Percentiles rank a stretch among this genome's conserved stretches.
phyloP scores from a whole-genome alignment of 2,329 filamentous ascomycete species.

The Ramichloridium luteum region DNA sequence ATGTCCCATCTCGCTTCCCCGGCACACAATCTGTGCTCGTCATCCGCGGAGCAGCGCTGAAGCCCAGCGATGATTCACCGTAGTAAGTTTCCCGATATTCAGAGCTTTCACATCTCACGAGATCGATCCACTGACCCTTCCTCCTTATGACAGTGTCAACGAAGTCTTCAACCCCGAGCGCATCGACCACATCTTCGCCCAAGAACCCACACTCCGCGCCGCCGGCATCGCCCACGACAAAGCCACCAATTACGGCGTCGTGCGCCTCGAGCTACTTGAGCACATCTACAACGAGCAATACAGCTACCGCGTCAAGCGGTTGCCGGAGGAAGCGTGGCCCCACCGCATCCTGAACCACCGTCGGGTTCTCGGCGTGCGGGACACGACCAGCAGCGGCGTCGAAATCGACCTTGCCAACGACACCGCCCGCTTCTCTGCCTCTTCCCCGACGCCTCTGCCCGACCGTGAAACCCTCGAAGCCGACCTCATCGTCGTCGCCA shows the following conservation, averaged over 20 bases:
- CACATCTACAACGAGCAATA: constrained; percentile 80
- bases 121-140: too few species aligned
- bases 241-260: constrained; percentile 88
- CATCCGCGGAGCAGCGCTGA: constrained; percentile 71
- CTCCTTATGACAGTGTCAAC: constrained; percentile 51
- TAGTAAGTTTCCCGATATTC: too few species aligned
- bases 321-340: constrained; percentile 63
- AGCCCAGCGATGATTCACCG: constrained; percentile 88
- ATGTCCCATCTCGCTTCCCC: constrained; percentile 70
- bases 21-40: constrained; percentile 66
- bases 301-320: constrained; percentile 62
- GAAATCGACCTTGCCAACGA: constrained; percentile 25
- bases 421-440: constrained; percentile 22
- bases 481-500: constrained; percentile 74
- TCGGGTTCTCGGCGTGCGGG: constrained; percentile 46
- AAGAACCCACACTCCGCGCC: constrained; percentile 50
- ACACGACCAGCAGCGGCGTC: constrained; percentile 7
- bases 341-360: constrained; percentile 65
- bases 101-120: too few species aligned
- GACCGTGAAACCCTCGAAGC: constrained; percentile 55
- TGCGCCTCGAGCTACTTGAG: constrained; percentile 81
- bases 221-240: constrained; percentile 55
- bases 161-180: constrained; percentile 88
- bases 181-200: constrained; percentile 63
- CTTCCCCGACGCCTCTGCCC: not conserved